These are phyloP conservation scores for Zalaria obscura DNA, from an alignment of 2,329 filamentous ascomycete species.

Conservation along the genomic window DNA sequence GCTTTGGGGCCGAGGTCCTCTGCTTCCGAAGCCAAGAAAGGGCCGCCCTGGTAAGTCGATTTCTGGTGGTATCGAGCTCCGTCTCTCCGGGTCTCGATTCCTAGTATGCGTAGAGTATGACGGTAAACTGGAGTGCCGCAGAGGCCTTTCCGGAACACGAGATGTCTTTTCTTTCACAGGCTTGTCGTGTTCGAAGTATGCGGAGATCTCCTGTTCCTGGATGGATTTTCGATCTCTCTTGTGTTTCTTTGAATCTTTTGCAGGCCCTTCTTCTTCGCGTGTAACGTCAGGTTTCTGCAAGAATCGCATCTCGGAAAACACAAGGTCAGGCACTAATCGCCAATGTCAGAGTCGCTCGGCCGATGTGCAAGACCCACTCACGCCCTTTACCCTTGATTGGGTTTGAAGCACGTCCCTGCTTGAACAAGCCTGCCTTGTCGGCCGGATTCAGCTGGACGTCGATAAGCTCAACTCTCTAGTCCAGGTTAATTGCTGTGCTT, in stretches of 20 bases:
- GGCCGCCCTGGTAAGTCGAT: conserved; percentile 20
- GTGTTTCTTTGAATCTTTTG: conserved; percentile 11
- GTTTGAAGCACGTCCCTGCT: conserved; percentile 32
- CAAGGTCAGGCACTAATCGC: conserved; percentile 34
- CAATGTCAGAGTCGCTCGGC: conserved; percentile 5
- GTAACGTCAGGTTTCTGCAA: conserved; percentile 20
- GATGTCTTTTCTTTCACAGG: conserved; percentile 2
- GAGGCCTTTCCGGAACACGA: too few relatives aligned
- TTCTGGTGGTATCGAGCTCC: too few relatives aligned
- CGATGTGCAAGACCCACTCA: conserved; percentile 18
- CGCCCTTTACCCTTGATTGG: conserved; percentile 26
- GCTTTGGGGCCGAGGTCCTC: conserved; percentile 12
- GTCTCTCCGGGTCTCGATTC: too few relatives aligned
- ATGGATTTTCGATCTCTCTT: conserved; percentile 16
- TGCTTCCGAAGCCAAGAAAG: conserved; percentile 24
- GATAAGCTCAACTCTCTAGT: too few relatives aligned
- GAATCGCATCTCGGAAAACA: conserved; percentile 38
- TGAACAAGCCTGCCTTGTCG: conserved; percentile 30
- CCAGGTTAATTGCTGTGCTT: conserved; percentile 5
- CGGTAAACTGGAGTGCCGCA: too few relatives aligned
- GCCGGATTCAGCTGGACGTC: conserved; percentile 26
- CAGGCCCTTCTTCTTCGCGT: conserved; percentile 12
- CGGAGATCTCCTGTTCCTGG: conserved; percentile 29
- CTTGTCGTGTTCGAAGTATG: conserved; percentile 25
- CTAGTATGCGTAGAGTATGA: too few relatives aligned